Evolutionary conservation across 176 grass and related monocot genomes (phyloP), one percentile per base, ranked within the genome.

Genomic region (Puya raimondii): DNA sequence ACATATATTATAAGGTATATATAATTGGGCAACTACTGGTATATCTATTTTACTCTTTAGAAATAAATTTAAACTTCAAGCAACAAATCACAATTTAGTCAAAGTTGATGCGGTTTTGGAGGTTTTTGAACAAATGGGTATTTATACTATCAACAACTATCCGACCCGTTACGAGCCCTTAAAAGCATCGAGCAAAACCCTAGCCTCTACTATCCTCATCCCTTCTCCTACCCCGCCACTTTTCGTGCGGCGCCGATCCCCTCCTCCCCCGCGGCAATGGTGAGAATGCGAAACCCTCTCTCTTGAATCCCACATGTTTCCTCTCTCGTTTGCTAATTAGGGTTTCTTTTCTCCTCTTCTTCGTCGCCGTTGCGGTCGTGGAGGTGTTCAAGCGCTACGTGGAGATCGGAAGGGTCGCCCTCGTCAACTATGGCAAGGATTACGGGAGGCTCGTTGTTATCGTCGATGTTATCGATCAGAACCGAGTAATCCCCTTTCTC

Each of bases 371-470:
- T 42, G 49, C 21, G 27, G 23, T 12, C 18, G 10, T 83, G 69
- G 74, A 92, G 89, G 76, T 82, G 67, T 85, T 95, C 87, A 95
- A 95, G 81, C 74, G 91, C 69, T 95, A 88, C 74, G 87, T 95
- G 13, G 91, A 95, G 87, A 95, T 95, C 76, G 91, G 87, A 72
- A 83, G 91, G 11, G 87, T 96, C 77, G 91, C 91, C 66, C 73
- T 96, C 67, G 84, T 96, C 66, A 96, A 90, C 87, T 90, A 96
- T 49, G 91, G 87, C 72, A 87, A 90, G 75, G 91, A 90, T 33
- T 95, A 95, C 27, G 87, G 91, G 58, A 75, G 70, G 11, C 78
- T 95, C 14, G 91, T 95, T 12, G 91, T 95, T 51, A 95, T 95
- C 72, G 87, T 95, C 18, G 91, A 95, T 47, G 72, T 95, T 25